A percentile compares a stretch with the other conserved stretches of the same genome.
phyloP scores from a whole-genome alignment of 768 basidiomycete species.

The Coprinellus aureogranulatus region DNA sequence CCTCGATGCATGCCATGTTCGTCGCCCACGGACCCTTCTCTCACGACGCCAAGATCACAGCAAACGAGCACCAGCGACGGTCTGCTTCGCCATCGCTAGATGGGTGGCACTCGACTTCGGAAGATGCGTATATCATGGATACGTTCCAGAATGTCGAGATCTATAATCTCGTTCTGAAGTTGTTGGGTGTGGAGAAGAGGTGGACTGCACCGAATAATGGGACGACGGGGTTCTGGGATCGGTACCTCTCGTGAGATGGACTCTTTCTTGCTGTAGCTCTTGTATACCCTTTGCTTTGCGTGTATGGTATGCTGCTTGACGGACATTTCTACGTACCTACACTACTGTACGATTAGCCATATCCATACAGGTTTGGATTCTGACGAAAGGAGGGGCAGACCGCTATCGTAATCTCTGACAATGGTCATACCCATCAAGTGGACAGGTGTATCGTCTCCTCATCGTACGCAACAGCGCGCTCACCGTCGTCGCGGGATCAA shows the following conservation, averaged over 20 bases:
- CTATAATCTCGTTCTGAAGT: conserved; percentile 76
- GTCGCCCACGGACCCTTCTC: conserved; percentile 91
- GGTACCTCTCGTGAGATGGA: conserved; percentile 43
- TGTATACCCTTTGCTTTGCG: too few species aligned
- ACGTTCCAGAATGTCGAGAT: conserved; percentile 86
- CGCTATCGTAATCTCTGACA: too few species aligned
- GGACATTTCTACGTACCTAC: too few species aligned
- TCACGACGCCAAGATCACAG: conserved; percentile 58
- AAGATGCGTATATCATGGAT: conserved; percentile 71
- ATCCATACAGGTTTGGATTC: too few species aligned
- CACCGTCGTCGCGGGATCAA: too few species aligned
- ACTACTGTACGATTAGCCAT: too few species aligned
- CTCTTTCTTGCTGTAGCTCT: too few species aligned
- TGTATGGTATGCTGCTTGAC: too few species aligned
- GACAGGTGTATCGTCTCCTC: too few species aligned
- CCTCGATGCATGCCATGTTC: conserved; percentile 85
- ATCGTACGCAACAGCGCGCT: too few species aligned
- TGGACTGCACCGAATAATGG: conserved; percentile 69
- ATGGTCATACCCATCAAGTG: too few species aligned
- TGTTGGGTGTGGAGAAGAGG: conserved; percentile 46
- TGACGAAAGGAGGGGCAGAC: too few species aligned
- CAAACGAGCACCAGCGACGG: conserved; percentile 23
- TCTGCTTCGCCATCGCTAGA: conserved; percentile 26
- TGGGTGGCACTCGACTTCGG: conserved; percentile 66
- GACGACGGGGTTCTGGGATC: conserved; percentile 80